A percentile compares a stretch with the other conserved stretches of the same genome.
Conservation (phyloP, 1,284 basidiomycete species). For the Exsudoporus floridanus region DNA sequence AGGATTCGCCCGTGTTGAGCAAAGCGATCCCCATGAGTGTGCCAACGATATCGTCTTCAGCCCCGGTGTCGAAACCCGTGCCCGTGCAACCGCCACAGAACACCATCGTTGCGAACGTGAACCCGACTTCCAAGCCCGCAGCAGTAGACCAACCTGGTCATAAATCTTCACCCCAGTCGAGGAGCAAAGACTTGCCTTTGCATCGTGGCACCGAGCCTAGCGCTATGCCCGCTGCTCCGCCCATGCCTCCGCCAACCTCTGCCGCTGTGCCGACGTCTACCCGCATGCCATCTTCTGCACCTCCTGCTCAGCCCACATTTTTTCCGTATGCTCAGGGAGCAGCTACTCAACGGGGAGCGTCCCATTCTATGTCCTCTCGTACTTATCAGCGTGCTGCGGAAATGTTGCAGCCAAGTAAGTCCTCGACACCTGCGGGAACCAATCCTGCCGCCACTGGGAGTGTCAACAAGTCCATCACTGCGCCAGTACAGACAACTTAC, state of each 20-base stretch:
- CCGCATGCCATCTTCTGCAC: conserved; percentile 26
- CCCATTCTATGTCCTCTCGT: conserved; percentile 22
- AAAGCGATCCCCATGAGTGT: conserved; percentile 13
- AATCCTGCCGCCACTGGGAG: not conserved
- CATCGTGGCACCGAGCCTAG: conserved; percentile 14
- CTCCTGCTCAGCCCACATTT: conserved; percentile 21
- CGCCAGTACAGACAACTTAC: conserved; percentile 8
- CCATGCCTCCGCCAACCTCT: conserved; percentile 24
- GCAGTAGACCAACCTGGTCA: conserved; percentile 11
- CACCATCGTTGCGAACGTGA: not conserved
- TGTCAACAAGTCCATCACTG: conserved; percentile 10
- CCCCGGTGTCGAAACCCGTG: conserved; percentile 5
- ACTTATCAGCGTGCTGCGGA: conserved; percentile 25
- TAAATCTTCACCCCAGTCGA: conserved; percentile 26
- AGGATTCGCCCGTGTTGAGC: conserved; percentile 19
- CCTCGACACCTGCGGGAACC: conserved; percentile 5
- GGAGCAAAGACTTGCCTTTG: conserved; percentile 18
- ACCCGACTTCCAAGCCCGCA: conserved; percentile 4
- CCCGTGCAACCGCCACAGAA: conserved; percentile 16
- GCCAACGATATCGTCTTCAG: conserved; percentile 2
- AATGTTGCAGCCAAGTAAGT: conserved; percentile 24
- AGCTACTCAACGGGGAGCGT: conserved; percentile 18
- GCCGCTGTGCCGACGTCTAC: conserved; percentile 3
- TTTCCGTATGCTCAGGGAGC: conserved; percentile 3
- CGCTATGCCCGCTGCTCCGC: conserved; percentile 7